Percentiles rank a stretch among this genome's conserved stretches.
Conservation (phyloP, 2,329 filamentous ascomycete species). For the Incumbomyces lentus region DNA sequence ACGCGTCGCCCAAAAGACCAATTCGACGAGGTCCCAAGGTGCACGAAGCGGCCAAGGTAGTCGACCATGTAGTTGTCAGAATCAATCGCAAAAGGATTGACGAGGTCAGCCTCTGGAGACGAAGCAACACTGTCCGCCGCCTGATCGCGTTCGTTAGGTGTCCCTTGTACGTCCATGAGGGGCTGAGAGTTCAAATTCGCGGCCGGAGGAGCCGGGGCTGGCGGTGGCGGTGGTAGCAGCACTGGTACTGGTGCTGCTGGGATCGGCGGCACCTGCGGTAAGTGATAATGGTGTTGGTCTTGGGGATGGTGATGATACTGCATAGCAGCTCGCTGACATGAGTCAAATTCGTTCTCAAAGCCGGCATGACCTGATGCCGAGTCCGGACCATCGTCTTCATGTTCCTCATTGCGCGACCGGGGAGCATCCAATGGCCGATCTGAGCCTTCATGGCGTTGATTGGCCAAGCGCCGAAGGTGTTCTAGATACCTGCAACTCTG, state of each 20-base stretch:
- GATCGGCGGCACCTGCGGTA: conserved; percentile 15
- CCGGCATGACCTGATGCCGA: too few relatives aligned
- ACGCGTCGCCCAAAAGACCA: conserved; percentile 47
- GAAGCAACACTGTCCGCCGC: neutral
- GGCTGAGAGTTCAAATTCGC: too few relatives aligned
- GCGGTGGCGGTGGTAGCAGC: too few relatives aligned
- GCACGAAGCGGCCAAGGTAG: conserved; percentile 17
- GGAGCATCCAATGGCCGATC: neutral
- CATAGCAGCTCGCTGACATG: neutral
- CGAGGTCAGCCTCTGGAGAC: too few relatives aligned
- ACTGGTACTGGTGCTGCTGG: too few relatives aligned
- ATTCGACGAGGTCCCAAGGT: conserved; percentile 46
- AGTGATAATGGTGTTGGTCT: neutral
- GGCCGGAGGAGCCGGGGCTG: too few relatives aligned
- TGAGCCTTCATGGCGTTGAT: neutral
- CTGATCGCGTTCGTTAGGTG: too few relatives aligned
- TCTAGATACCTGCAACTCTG: conserved; percentile 25
- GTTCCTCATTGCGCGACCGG: neutral
- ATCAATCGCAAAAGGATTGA: too few relatives aligned
- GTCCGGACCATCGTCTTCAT: too few relatives aligned
- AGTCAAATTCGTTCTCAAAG: neutral
- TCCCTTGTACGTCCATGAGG: too few relatives aligned
- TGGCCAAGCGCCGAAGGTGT: conserved; percentile 20
- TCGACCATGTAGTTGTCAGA: too few relatives aligned
- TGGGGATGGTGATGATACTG: neutral